phyloP scores from a whole-genome alignment of 1,284 basidiomycete species.

The Trametes polyzona region DNA sequence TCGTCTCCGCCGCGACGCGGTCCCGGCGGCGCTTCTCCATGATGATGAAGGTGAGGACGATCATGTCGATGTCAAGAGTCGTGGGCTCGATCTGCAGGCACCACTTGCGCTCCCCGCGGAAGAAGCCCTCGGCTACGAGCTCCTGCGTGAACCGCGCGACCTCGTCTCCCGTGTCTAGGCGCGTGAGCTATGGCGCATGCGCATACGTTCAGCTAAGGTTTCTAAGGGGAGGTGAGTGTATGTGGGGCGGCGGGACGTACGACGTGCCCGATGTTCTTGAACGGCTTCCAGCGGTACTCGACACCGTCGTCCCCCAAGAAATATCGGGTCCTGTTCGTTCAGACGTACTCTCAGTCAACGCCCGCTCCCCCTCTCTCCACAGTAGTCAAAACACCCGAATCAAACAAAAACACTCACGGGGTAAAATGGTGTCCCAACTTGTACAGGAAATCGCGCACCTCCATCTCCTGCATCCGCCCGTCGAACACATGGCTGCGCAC shows the following conservation, averaged over 20 bases:
- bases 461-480: conserved; percentile 38
- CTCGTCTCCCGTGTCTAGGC: conserved; percentile 41
- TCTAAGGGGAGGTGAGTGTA: neutral
- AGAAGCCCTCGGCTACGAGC: conserved; percentile 44
- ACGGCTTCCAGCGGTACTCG: conserved; percentile 55
- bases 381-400: neutral
- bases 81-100: conserved; percentile 48
- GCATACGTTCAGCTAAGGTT: neutral
- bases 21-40: conserved; percentile 56
- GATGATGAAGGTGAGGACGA: conserved; percentile 55
- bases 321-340: conserved; percentile 45
- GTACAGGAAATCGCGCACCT: conserved; percentile 49
- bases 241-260: conserved; percentile 34
- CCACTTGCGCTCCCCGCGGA: conserved; percentile 50
- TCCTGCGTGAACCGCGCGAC: conserved; percentile 44
- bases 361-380: neutral
- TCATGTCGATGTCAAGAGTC: conserved; percentile 50
- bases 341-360: neutral
- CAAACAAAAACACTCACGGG: conserved; percentile 40
- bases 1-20: conserved; percentile 35
- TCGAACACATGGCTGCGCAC: conserved; percentile 47
- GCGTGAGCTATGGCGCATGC: conserved; percentile 41
- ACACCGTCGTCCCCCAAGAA: conserved; percentile 53
- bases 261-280: conserved; percentile 44
- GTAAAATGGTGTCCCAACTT: conserved; percentile 45